Evolutionary conservation across 202 grass and related monocot genomes (phyloP), one percentile per base, ranked within the genome.

Genomic region (Brachypodium distachyon): DNA sequence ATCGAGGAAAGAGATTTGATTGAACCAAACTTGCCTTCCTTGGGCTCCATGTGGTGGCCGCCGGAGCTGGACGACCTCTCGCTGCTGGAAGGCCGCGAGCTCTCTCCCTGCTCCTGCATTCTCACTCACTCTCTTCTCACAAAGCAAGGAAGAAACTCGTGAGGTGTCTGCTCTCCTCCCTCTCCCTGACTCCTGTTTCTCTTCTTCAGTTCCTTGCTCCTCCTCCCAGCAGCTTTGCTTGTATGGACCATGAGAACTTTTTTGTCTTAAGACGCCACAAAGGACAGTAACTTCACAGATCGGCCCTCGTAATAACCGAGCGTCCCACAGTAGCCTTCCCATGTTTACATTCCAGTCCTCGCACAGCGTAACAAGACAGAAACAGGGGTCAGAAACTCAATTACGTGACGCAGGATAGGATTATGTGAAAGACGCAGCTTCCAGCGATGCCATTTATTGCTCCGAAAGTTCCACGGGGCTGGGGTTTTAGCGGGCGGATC

Each of bases 11-110:
- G 22, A 26, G n/a, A 14, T 21, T 0, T 1, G 32, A 40, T 18
- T 14, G 31, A 4, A 22, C n/a, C 41, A 81, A 43, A 77, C 90
- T 85, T 88, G 85, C 91, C 83, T 88, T 90, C 82, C 63, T 88
- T 87, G 82, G 80, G 48, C 51, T 81, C 91, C 87, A 86, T 83
- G 59, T 85, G 83, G 32, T 78, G 86, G 9, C 44, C 86, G 9
- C 44, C 86, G 43, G 90, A 92, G 80, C 90, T 92, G 43, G 90
- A 92, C 3, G 90, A 92, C 44, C 86, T 81, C 70, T 92, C 90
- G 86, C 86, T 86, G 83, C 90, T 92, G 36, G 86, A 89, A 16
- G 86, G 90, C 67, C 77, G 86, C 58, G 86, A 92, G 80, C 76
- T 92, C 64, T 80, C 74, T 39, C 71, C 76, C 67, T 92, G 86